These are phyloP conservation scores for Entonaema liquescens DNA, from an alignment of 495 filamentous ascomycete genomes.

Conservation along the genomic window DNA sequence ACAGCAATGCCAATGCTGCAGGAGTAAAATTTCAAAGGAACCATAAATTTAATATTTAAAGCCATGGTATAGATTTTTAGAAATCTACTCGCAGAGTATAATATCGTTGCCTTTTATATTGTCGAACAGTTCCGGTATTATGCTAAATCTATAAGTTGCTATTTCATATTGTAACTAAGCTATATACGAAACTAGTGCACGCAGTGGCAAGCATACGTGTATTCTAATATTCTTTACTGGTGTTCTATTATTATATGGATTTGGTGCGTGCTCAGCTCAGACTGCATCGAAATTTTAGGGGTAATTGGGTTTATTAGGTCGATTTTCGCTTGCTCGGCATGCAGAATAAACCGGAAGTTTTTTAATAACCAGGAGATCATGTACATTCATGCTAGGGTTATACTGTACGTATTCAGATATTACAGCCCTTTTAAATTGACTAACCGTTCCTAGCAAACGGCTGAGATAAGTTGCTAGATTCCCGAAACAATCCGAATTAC, in stretches of 20 bases:
- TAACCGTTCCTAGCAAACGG: slow-evolving; percentile 5
- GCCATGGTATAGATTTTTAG: slow-evolving; percentile 4
- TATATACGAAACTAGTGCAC: too few species aligned
- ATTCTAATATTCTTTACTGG: background rate
- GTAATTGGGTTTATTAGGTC: background rate
- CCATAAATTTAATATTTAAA: slow-evolving; percentile 13
- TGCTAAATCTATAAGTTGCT: too few species aligned
- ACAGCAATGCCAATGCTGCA: slow-evolving; percentile 14
- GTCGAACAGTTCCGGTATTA: too few species aligned
- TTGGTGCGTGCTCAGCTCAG: slow-evolving; percentile 15
- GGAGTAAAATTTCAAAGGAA: slow-evolving; percentile 25
- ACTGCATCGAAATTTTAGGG: slow-evolving; percentile 22
- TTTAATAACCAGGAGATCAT: slow-evolving; percentile 13
- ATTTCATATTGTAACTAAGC: too few species aligned
- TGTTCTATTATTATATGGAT: background rate
- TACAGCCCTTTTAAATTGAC: slow-evolving; percentile 1
- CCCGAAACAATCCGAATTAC: too few species aligned
- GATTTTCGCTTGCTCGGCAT: background rate
- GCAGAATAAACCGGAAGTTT: slow-evolving; percentile 11
- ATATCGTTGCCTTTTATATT: too few species aligned
- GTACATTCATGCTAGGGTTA: slow-evolving; percentile 20
- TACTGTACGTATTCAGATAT: background rate
- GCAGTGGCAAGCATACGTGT: background rate
- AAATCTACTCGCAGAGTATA: too few species aligned
- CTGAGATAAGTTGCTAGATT: background rate